Evolutionary conservation across 495 filamentous ascomycete species (phyloP), one percentile per base, ranked within the genome.

Genomic region (Corynascus novoguineensis): DNA sequence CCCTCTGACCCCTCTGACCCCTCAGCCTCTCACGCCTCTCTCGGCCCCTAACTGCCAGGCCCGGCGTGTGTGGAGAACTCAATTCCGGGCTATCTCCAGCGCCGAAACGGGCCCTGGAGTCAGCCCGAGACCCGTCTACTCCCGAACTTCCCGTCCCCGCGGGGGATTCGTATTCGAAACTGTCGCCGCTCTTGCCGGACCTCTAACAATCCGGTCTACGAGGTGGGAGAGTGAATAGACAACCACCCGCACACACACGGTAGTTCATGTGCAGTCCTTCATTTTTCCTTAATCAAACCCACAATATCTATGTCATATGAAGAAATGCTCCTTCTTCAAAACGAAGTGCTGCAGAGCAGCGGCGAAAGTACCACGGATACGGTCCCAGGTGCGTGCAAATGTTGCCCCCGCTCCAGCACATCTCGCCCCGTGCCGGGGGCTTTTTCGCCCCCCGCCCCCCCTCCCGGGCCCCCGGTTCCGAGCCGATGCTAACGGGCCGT

Each of bases 271-370:
- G 14, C 17, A 12, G 14, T 15, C 6, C 14, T 38, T 15, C 15
- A 38, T n/a, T 4, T n/a, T 41, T 15, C 15, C 15, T 15, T 9
- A 8, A 8, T 21, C 45, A 25, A 28, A 44, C 19, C 24, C 12
- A n/a, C n/a, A n/a, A n/a, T n/a, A n/a, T n/a, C n/a, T 22, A 51
- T 55, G 41, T 47, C 53, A 5, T 15, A 29, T 10, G 41, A 55
- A 47, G 29, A 37, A 28, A 45, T 41, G 22, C 53, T 31, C 21
- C 53, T 55, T 15, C 31, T 37, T 6, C 49, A 19, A 7, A 12
- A 21, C 31, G n/a, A 24, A n/a, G 21, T 35, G 24, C 34, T 17
- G 5, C 45, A 14, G 12, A 15, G 21, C 41, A 22, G 9, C 52
- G 42, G 4, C 35, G 35, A 32, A 32, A n/a, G n/a, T n/a, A n/a